These are phyloP conservation scores for Aspergillus costaricaensis DNA, from an alignment of 2,329 filamentous ascomycete species.

Conservation along the genomic window DNA sequence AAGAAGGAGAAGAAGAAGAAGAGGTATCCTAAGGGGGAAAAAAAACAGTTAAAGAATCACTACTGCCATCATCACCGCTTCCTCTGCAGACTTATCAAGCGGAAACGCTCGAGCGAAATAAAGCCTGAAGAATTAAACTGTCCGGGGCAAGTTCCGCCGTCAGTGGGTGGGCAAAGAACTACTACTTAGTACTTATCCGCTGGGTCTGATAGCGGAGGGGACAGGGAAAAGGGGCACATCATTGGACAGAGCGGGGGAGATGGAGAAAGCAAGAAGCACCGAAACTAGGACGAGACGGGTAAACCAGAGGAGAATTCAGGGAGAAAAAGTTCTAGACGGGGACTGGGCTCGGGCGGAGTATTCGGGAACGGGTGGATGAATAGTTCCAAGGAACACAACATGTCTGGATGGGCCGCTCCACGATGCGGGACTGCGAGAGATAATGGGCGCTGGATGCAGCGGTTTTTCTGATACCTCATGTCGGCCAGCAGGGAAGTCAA, in stretches of 20 bases:
- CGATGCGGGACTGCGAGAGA: neutral
- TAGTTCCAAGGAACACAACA: too few relatives aligned
- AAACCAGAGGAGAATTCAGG: conserved; percentile 16
- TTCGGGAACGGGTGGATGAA: too few relatives aligned
- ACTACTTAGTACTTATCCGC: neutral
- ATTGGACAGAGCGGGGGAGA: conserved; percentile 10
- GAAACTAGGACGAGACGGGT: conserved; percentile 27
- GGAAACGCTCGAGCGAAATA: neutral
- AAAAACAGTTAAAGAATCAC: neutral
- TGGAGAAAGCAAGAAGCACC: neutral
- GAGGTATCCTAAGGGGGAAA: too few relatives aligned
- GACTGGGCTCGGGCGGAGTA: neutral
- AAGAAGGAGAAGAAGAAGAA: too few relatives aligned
- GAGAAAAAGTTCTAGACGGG: neutral
- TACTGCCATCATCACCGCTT: neutral
- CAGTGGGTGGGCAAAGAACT: neutral
- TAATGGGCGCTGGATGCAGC: neutral
- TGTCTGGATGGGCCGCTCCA: too few relatives aligned
- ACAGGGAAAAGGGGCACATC: neutral
- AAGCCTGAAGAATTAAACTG: neutral
- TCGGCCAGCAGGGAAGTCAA: neutral
- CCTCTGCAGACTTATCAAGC: neutral
- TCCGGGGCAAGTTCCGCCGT: neutral
- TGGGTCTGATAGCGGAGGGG: conserved; percentile 3
- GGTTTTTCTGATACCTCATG: neutral